These are phyloP conservation scores for Cicer pinnatifidum DNA, from an alignment of 306 rosid genomes.

Conservation along the genomic window DNA sequence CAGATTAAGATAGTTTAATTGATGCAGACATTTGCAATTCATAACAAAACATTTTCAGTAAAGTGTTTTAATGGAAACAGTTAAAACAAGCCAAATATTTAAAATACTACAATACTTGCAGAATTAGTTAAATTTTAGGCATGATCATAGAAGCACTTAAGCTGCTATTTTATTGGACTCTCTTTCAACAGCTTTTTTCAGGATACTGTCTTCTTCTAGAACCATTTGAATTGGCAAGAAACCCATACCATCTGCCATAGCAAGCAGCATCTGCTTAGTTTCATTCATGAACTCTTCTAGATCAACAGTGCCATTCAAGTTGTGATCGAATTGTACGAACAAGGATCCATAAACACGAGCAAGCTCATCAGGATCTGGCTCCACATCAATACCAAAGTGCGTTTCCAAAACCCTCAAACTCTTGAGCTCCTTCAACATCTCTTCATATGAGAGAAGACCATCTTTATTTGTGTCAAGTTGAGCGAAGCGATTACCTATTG, in stretches of 20 bases:
- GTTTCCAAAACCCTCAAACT: constrained; percentile 67
- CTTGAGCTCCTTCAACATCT: constrained; percentile 77
- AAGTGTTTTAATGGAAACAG: not conserved
- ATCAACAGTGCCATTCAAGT: constrained; percentile 65
- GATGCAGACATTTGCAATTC: not conserved
- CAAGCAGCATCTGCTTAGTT: constrained; percentile 74
- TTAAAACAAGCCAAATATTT: not conserved
- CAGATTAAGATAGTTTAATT: not conserved
- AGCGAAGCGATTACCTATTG: constrained; percentile 49
- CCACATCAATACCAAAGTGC: constrained; percentile 69
- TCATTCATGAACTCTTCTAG: constrained; percentile 70
- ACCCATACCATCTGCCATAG: constrained; percentile 80
- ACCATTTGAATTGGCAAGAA: constrained; percentile 75
- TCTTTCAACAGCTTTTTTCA: constrained; percentile 73
- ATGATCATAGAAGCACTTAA: constrained; percentile 22
- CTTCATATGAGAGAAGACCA: constrained; percentile 66
- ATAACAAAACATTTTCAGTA: not conserved
- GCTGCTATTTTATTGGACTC: constrained; percentile 48
- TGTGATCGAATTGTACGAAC: constrained; percentile 67
- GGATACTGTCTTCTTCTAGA: constrained; percentile 62
- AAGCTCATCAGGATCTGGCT: constrained; percentile 63
- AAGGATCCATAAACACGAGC: constrained; percentile 60
- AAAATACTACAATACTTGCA: not conserved
- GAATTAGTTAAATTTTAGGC: constrained; percentile 11
- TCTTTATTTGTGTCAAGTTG: constrained; percentile 62